phyloP scores from a whole-genome alignment of 805 yeast genomes.

The Wickerhamiella kurtzmanii region DNA sequence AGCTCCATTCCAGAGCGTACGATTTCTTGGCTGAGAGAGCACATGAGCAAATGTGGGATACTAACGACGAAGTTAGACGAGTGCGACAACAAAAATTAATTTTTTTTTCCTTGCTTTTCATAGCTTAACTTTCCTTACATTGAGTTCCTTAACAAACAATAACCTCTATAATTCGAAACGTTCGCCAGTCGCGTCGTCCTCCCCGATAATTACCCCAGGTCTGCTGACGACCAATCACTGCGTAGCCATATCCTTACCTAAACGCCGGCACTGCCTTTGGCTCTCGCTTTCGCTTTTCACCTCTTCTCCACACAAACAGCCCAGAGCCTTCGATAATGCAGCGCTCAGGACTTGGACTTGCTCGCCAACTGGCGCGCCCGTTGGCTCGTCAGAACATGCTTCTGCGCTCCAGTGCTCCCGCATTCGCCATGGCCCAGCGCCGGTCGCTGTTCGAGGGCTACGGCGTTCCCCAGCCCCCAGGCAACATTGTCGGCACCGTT shows the following conservation, averaged over 20 bases:
- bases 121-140: no score
- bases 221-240: neutral
- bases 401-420: neutral
- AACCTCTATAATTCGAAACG: no score
- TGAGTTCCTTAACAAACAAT: no score
- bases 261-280: neutral
- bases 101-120: no score
- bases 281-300: neutral
- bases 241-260: neutral
- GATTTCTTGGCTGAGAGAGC: no score
- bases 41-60: no score
- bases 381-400: neutral
- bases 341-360: neutral
- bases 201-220: no score
- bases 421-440: conserved; percentile 9
- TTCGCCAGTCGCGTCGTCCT: no score
- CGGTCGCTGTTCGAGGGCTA: conserved; percentile 18
- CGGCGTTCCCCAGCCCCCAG: conserved; percentile 68
- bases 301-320: neutral
- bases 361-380: neutral
- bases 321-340: no score
- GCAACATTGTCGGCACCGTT: conserved; percentile 81
- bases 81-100: no score
- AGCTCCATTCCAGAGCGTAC: neutral
- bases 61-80: no score